Conservation (phyloP, 805 yeast species). For the Kazachstania martiniae region DNA sequence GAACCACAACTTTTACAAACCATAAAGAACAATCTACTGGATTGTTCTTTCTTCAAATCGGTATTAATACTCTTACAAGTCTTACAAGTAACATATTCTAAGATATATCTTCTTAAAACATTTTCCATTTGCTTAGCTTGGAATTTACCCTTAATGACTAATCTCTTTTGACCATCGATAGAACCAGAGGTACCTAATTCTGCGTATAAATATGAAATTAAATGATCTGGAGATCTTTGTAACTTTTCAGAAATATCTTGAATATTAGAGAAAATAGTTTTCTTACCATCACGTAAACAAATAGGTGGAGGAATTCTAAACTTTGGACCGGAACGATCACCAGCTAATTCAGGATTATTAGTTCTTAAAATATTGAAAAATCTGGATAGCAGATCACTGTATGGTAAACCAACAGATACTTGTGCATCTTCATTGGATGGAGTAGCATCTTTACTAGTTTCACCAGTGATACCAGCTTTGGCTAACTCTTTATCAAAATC, state of each 20-base stretch:
- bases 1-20: slow-evolving; percentile 98
- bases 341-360: slow-evolving; percentile 97
- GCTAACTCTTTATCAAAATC: slow-evolving; percentile 87
- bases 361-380: slow-evolving; percentile 79
- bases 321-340: slow-evolving; percentile 85
- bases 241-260: slow-evolving; percentile 88
- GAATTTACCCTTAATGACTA: slow-evolving; percentile 95
- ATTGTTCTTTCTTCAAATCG: slow-evolving; percentile 86
- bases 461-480: slow-evolving; percentile 74
- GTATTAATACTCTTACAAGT: slow-evolving; percentile 98
- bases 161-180: slow-evolving; percentile 94
- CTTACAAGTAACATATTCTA: slow-evolving; percentile 97
- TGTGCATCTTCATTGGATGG: slow-evolving; percentile 27
- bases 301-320: slow-evolving; percentile 96
- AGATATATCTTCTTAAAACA: slow-evolving; percentile 88
- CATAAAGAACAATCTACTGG: slow-evolving; percentile 92
- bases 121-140: slow-evolving; percentile 96
- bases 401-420: slow-evolving; percentile 52
- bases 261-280: slow-evolving; percentile 91
- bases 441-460: slow-evolving; percentile 25
- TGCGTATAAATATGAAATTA: slow-evolving; percentile 92
- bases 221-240: slow-evolving; percentile 95
- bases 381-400: slow-evolving; percentile 67
- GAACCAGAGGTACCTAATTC: slow-evolving; percentile 99
- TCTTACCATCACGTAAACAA: slow-evolving; percentile 96